phyloP scores from a whole-genome alignment of 164 flowering plant species.

The Echeveria elegans region DNA sequence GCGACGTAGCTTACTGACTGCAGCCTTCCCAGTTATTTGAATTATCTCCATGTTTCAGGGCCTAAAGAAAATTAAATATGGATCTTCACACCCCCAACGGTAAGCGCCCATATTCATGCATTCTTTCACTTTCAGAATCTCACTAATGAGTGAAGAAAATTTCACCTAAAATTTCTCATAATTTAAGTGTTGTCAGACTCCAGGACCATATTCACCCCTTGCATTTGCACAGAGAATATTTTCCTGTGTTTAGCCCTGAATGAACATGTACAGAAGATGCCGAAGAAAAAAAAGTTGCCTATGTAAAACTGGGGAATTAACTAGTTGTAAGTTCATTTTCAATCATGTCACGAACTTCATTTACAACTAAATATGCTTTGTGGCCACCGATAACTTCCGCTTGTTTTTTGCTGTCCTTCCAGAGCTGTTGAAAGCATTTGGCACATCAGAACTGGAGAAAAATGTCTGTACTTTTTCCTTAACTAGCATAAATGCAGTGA shows the following conservation, averaged over 20 bases:
- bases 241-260: not conserved
- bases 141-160: too few relatives aligned
- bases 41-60: too few relatives aligned
- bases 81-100: too few relatives aligned
- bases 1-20: too few relatives aligned
- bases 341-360: slow-evolving; percentile 75
- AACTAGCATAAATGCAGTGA: not conserved
- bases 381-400: slow-evolving; percentile 82
- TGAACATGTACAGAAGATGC: not conserved
- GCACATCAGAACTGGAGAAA: slow-evolving; percentile 1
- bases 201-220: too few relatives aligned
- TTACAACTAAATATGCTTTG: slow-evolving; percentile 67
- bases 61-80: too few relatives aligned
- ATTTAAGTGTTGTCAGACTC: too few relatives aligned
- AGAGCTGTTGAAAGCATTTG: slow-evolving; percentile 36
- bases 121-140: too few relatives aligned
- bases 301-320: not conserved
- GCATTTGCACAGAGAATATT: too few relatives aligned
- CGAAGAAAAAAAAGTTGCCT: not conserved
- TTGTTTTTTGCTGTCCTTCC: slow-evolving; percentile 69
- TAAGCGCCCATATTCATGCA: too few relatives aligned
- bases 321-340: slow-evolving; percentile 27
- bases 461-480: not conserved
- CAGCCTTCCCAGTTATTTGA: too few relatives aligned
- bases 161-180: too few relatives aligned